Conservation (phyloP, 768 basidiomycete species). For the Hortiboletus flavorubellus region DNA sequence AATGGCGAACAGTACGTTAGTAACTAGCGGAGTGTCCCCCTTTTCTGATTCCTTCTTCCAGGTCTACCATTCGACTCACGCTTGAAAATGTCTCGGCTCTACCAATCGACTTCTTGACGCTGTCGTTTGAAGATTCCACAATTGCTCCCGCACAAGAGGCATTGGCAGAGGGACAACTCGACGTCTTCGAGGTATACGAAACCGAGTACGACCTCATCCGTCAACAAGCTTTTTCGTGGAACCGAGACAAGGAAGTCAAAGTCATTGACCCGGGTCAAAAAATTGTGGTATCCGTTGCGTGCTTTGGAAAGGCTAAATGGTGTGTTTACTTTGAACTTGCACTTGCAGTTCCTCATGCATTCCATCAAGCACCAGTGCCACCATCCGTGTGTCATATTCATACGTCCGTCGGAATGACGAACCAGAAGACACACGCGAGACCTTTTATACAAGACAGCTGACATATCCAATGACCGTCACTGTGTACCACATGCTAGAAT, state of each 20-base stretch:
- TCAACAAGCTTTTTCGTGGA: constrained; percentile 80
- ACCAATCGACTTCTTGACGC: constrained; percentile 79
- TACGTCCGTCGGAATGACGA: constrained; percentile 47
- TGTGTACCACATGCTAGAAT: constrained; percentile 94
- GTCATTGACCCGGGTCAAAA: constrained; percentile 69
- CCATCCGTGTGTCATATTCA: constrained; percentile 82
- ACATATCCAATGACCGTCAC: constrained; percentile 89
- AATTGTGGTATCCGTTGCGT: constrained; percentile 62
- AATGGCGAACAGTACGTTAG: constrained; percentile 81
- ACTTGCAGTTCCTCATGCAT: not conserved
- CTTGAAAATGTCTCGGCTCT: constrained; percentile 86
- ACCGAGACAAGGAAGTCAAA: constrained; percentile 39
- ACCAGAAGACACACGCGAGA: constrained; percentile 35
- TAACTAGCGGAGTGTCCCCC: not conserved
- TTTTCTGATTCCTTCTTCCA: constrained; percentile 30
- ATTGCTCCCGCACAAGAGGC: constrained; percentile 71
- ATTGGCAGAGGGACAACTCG: constrained; percentile 75
- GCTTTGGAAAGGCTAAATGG: constrained; percentile 92
- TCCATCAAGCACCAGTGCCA: constrained; percentile 62
- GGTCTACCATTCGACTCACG: constrained; percentile 80
- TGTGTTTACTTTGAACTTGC: constrained; percentile 38
- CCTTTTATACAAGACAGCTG: constrained; percentile 85
- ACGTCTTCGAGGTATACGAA: constrained; percentile 86
- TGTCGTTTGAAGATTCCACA: constrained; percentile 91
- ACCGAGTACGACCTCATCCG: constrained; percentile 79